Base-by-base conservation (phyloP, 371 early-diverging fungal species). In the Apophysomyces trapeziformis region DNA sequence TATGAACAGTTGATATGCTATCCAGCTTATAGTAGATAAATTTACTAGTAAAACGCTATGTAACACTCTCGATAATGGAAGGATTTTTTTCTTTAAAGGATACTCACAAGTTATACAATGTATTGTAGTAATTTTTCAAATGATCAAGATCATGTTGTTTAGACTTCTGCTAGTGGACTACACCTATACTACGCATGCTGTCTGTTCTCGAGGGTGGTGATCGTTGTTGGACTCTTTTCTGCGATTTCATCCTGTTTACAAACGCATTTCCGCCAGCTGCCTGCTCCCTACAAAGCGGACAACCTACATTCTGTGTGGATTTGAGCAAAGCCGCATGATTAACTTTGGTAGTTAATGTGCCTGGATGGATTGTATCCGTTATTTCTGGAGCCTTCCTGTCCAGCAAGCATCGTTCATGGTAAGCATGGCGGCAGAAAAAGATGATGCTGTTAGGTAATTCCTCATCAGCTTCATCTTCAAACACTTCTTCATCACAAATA, bases 381-480 rank as follows among this genome's bases (percentile, higher is more conserved):
- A 66, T 50, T 32, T 39, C 64, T 32, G 43, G 54, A 26, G 12
- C 41, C 14, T 70, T 69, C 38, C 57, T 59, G 41, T 79, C 74
- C 18, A 85, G 68, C 38, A 94, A 70, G 64, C 94, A 94, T 37
- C 73, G 66, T 63, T 88, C 85, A 64, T 93, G 93, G 63, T 80
- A 93, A 4, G 84, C 84, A 71, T 94, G 94, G 35, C 84, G 72
- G 67, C 94, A 94, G 64, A 92, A 92, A 75, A 92, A 94, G 41
- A 91, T 67, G 14, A 92, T 79, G 37, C 73, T 79, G 45, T 77
- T 79, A 62, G 69, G 68, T 50, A 69, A 67, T 56, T 74, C 70
- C 57, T 77, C 74, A 45, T 67, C 56, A 38, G 64, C 70, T 12
- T 46, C 82, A 44, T 84, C 76, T 47, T 69, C 71, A 50, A 87